Evolutionary conservation across 306 rosid species (phyloP), one percentile per base, ranked within the genome.

Genomic region (Aeschynomene evenia): DNA sequence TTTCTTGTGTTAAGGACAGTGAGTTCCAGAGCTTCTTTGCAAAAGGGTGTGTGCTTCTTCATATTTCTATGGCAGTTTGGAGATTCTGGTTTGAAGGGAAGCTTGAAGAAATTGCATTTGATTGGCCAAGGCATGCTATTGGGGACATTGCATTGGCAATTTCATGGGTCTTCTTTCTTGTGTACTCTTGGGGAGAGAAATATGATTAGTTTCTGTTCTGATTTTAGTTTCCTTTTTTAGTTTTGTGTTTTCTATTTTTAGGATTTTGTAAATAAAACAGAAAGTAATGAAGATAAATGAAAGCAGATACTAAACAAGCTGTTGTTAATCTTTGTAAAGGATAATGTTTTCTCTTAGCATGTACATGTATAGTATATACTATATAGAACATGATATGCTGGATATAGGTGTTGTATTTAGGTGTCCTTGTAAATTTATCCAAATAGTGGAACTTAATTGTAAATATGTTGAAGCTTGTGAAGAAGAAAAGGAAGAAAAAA

Each of bases 1-100:
- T 87, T 60, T 79, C 97, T 28, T 87, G 86, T 75, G 96, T 86
- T 6, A 89, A 85, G 82, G 99, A 94, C 71, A 67, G 79, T 53
- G 88, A 91, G 63, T 94, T 94, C 34, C 99, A 94, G 50, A 85
- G 87, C 56, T 94, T 88, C 83, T 94, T 94, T 79, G 92, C 99
- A 7, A 91, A 84, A 84, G 97, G 95, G 11, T 87, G 99, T 76
- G 82, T 81, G 10, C 45, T 87, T 64, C 91, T 94, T 83, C 99
- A 94, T 80, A 52, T 91, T 22, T 85, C 89, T 11, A 84, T 88
- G 99, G 97, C 96, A 19, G 62, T 80, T 2, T 94, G 99, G 97
- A 85, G 99, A 78, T 88, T 85, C 31, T 83, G 61, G 77, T 88
- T 93, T 62, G 88, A 61, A 72, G 75, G 90, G 50, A 80, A 85